Percentiles rank a stretch among this genome's conserved stretches.
phyloP scores from a whole-genome alignment of 2,329 filamentous ascomycete species.

The Niveomyces coronatus region DNA sequence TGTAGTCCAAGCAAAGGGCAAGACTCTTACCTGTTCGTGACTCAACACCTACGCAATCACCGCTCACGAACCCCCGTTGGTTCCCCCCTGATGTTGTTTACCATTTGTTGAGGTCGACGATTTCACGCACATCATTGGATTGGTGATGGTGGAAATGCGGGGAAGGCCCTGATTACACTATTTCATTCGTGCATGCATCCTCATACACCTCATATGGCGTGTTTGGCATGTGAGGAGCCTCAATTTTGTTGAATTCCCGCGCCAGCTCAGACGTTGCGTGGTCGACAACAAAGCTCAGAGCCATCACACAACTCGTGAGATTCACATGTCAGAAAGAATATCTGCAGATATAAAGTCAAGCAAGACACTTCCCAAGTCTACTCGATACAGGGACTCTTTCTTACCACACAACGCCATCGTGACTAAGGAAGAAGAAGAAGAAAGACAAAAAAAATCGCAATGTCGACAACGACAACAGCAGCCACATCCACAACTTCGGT shows the following conservation, averaged over 20 bases:
- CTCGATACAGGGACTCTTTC: neutral
- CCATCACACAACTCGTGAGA: too few species aligned
- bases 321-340: too few species aligned
- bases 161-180: slow-evolving; percentile 3
- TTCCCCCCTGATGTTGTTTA: too few species aligned
- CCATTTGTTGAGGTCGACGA: too few species aligned
- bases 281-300: too few species aligned
- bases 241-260: slow-evolving; percentile 4
- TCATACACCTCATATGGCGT: slow-evolving; percentile 1
- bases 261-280: too few species aligned
- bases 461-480: slow-evolving; percentile 5
- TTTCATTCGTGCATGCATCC: too few species aligned
- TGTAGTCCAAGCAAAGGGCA: too few species aligned
- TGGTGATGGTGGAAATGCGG: neutral
- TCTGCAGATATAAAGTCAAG: too few species aligned
- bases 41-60: slow-evolving; percentile 4
- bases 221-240: slow-evolving; percentile 4
- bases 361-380: too few species aligned
- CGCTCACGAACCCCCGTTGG: neutral
- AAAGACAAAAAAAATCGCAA: neutral
- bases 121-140: too few species aligned
- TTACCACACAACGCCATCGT: neutral
- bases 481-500: slow-evolving; percentile 2
- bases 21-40: neutral
- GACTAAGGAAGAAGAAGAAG: too few species aligned